Percentiles rank a stretch among this genome's conserved stretches.
Conservation (phyloP, 768 basidiomycete genomes). For the Pleurotus djamor region DNA sequence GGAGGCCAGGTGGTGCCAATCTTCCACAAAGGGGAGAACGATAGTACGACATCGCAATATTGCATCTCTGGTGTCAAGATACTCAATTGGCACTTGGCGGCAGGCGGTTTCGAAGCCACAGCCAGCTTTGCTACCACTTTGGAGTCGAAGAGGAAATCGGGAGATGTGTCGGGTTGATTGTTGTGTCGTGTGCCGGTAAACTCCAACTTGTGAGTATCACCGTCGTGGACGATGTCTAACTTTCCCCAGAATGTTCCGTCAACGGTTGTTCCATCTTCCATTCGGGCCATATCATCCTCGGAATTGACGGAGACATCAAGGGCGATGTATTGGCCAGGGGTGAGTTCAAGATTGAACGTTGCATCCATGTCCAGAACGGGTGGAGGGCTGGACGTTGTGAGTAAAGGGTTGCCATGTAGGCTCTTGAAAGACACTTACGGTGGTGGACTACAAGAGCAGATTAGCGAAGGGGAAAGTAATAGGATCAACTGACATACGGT, state of each 20-base stretch:
- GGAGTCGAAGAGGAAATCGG: constrained; percentile 74
- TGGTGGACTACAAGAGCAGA: constrained; percentile 33
- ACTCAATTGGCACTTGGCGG: constrained; percentile 75
- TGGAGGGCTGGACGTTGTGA: constrained; percentile 37
- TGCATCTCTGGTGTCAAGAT: constrained; percentile 72
- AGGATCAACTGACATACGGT: constrained; percentile 53
- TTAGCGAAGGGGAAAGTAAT: constrained; percentile 10
- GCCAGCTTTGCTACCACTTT: constrained; percentile 77
- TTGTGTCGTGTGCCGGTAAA: constrained; percentile 77
- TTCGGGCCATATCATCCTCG: constrained; percentile 87
- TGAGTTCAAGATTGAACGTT: constrained; percentile 78
- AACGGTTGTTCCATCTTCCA: constrained; percentile 86
- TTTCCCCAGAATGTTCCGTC: constrained; percentile 90
- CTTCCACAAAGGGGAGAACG: constrained; percentile 74
- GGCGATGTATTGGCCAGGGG: constrained; percentile 76
- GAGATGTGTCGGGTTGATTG: constrained; percentile 57
- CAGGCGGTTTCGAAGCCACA: constrained; percentile 67
- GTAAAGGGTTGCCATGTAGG: background rate
- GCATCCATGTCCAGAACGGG: constrained; percentile 88
- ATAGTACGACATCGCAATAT: constrained; percentile 78
- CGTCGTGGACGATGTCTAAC: constrained; percentile 76
- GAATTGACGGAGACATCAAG: constrained; percentile 79
- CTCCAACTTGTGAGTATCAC: constrained; percentile 77
- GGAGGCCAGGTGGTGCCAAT: constrained; percentile 78
- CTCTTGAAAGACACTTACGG: constrained; percentile 34